These are phyloP conservation scores for Endoconidiophora laricicola DNA, from an alignment of 2,329 filamentous ascomycete species.

Conservation along the genomic window DNA sequence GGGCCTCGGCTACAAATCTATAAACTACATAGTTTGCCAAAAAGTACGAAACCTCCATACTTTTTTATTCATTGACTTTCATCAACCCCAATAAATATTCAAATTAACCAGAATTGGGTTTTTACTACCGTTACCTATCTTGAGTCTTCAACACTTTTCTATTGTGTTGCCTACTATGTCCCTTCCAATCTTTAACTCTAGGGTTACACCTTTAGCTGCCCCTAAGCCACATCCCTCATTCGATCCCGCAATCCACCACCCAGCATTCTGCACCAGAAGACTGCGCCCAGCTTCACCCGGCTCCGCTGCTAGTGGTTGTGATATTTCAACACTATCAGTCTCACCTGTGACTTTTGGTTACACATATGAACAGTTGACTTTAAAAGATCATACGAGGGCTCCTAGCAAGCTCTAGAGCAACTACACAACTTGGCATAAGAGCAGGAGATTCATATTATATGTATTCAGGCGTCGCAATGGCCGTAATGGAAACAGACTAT, in stretches of 20 bases:
- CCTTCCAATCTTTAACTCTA: no score
- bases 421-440: neutral
- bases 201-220: no score
- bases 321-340: neutral
- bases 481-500: neutral
- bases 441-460: neutral
- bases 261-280: constrained; percentile 7
- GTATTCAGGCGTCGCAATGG: neutral
- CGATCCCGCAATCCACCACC: constrained; percentile 9
- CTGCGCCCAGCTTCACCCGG: neutral
- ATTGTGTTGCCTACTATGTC: no score
- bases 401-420: neutral
- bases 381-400: neutral
- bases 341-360: constrained; percentile 9
- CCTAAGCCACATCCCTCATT: neutral
- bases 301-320: neutral
- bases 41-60: no score
- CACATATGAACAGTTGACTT: neutral
- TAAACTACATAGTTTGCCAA: no score
- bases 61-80: neutral
- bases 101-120: neutral
- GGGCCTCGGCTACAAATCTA: no score
- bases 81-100: neutral
- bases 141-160: neutral
- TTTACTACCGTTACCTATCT: neutral